These are phyloP conservation scores for Daedaleopsis sinensis DNA, from an alignment of 768 basidiomycete genomes.

Conservation along the genomic window DNA sequence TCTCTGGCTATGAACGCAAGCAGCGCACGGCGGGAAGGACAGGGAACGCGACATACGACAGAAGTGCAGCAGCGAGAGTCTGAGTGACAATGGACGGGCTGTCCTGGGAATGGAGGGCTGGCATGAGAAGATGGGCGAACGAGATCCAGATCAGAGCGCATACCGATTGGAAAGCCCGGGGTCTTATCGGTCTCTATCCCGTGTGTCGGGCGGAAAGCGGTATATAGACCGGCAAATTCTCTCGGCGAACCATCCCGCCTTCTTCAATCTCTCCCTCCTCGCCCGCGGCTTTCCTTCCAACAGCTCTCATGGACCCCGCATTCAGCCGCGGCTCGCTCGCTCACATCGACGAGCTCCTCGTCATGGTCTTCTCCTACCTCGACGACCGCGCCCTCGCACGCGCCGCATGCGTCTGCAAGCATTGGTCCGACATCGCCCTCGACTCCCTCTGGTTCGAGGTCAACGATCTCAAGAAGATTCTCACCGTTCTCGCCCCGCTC, in stretches of 20 bases:
- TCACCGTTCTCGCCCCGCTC: slow-evolving; percentile 55
- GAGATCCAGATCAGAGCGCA: slow-evolving; percentile 11
- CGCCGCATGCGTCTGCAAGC: slow-evolving; percentile 53
- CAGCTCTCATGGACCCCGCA: slow-evolving; percentile 6
- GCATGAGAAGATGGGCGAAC: slow-evolving; percentile 14
- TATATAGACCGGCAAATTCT: slow-evolving; percentile 25
- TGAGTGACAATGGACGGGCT: not conserved
- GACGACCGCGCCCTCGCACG: slow-evolving; percentile 25
- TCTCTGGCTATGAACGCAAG: not conserved
- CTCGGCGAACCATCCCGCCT: slow-evolving; percentile 4
- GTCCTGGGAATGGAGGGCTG: slow-evolving; percentile 1
- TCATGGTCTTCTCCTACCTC: slow-evolving; percentile 28
- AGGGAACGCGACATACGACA: too few species aligned
- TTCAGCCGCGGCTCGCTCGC: slow-evolving; percentile 1
- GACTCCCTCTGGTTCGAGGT: slow-evolving; percentile 62
- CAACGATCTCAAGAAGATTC: slow-evolving; percentile 46
- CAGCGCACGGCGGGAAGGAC: not conserved
- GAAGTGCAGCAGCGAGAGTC: not conserved
- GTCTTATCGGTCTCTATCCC: slow-evolving; percentile 24
- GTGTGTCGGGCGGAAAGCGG: slow-evolving; percentile 13
- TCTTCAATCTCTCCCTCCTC: slow-evolving; percentile 6
- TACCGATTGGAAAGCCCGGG: slow-evolving; percentile 18
- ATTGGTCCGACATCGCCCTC: slow-evolving; percentile 61
- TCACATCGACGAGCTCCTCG: slow-evolving; percentile 27
- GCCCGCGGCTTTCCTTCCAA: not conserved